Evolutionary conservation across 2,329 filamentous ascomycete genomes (phyloP).

Genomic region (Emmonsiellopsis sp.): DNA sequence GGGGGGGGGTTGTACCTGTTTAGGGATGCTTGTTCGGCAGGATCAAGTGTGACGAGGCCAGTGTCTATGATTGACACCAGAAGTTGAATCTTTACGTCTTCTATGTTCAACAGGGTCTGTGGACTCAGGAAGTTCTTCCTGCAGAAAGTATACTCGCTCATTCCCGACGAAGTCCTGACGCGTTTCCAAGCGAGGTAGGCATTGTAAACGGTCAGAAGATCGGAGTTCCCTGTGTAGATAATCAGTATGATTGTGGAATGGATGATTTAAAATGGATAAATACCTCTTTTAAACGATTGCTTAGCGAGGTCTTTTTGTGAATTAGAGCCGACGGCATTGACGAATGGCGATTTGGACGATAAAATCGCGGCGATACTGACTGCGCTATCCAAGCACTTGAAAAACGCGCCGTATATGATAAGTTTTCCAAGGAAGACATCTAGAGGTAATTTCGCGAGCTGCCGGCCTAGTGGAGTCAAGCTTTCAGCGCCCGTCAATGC

Average conservation of each 20-base stretch:
- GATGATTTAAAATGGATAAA: background rate
- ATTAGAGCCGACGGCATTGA: slow-evolving; percentile 74
- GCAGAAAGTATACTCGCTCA: slow-evolving; percentile 81
- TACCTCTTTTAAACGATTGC: slow-evolving; percentile 64
- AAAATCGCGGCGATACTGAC: slow-evolving; percentile 88
- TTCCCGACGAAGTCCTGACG: slow-evolving; percentile 59
- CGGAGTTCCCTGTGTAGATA: slow-evolving; percentile 58
- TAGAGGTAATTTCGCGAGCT: slow-evolving; percentile 78
- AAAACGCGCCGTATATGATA: slow-evolving; percentile 74
- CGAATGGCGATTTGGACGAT: slow-evolving; percentile 89
- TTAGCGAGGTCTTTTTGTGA: slow-evolving; percentile 73
- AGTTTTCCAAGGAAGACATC: slow-evolving; percentile 95
- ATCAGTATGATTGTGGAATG: slow-evolving; percentile 1
- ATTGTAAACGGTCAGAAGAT: slow-evolving; percentile 86
- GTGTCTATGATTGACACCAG: slow-evolving; percentile 77
- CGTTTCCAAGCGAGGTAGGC: slow-evolving; percentile 85
- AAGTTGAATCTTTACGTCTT: slow-evolving; percentile 89
- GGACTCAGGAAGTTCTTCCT: slow-evolving; percentile 85
- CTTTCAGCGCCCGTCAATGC: slow-evolving; percentile 75
- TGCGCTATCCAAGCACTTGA: slow-evolving; percentile 83
- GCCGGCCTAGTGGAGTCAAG: slow-evolving; percentile 73
- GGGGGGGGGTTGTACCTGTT: slow-evolving; percentile 41
- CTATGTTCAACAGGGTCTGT: slow-evolving; percentile 84
- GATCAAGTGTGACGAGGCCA: slow-evolving; percentile 66
- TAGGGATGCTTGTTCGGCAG: slow-evolving; percentile 60